Conservation (phyloP, 495 filamentous ascomycete species). For the Neohortaea acidophila region DNA sequence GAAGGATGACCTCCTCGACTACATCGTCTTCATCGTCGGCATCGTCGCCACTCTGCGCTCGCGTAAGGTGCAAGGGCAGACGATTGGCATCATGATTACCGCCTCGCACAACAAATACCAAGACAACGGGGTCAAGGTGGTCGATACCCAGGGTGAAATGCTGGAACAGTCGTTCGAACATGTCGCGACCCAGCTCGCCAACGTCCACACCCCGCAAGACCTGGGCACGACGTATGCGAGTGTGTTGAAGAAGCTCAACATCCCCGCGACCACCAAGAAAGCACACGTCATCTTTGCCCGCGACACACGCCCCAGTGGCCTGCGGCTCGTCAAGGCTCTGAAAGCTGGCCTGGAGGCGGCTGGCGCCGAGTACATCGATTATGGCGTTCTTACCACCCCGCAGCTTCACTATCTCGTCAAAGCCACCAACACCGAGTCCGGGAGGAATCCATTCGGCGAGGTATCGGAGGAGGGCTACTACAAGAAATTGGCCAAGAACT, state of each 20-base stretch:
- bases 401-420: constrained; percentile 94
- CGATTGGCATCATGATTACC: constrained; percentile 97
- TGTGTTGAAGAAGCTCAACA: constrained; percentile 47
- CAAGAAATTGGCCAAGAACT: constrained; percentile 70
- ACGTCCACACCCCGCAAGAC: constrained; percentile 55
- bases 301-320: constrained; percentile 85
- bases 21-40: constrained; percentile 79
- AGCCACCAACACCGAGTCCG: constrained; percentile 80
- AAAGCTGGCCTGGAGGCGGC: constrained; percentile 61
- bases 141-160: constrained; percentile 64
- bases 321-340: constrained; percentile 61
- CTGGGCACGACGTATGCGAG: constrained; percentile 47
- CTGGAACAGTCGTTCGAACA: constrained; percentile 55
- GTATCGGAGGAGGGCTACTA: constrained; percentile 86
- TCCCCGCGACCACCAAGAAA: constrained; percentile 59
- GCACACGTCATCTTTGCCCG: constrained; percentile 78
- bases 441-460: constrained; percentile 68
- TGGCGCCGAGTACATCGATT: constrained; percentile 58
- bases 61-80: constrained; percentile 70
- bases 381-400: constrained; percentile 79
- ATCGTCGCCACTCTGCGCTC: constrained; percentile 82
- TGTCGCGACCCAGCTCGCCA: constrained; percentile 75
- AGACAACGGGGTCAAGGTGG: constrained; percentile 96
- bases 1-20: constrained; percentile 62
- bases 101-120: constrained; percentile 93